These are phyloP conservation scores for Lagenaria siceraria DNA, from an alignment of 306 rosid species.

Conservation along the genomic window DNA sequence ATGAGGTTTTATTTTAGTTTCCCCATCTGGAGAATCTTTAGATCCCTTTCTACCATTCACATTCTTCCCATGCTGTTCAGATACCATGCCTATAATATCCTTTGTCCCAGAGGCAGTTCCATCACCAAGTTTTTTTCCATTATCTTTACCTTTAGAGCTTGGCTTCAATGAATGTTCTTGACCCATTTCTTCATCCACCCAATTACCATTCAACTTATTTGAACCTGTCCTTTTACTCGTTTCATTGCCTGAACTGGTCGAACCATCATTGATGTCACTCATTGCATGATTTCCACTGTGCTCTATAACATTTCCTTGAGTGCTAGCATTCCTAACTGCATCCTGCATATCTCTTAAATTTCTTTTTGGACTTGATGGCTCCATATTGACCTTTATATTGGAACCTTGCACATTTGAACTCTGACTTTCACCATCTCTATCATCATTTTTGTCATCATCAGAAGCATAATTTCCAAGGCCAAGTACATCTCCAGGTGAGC, in stretches of 20 bases:
- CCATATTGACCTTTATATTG: constrained; percentile 17
- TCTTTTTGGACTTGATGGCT: constrained; percentile 23
- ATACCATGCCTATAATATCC: constrained; percentile 21
- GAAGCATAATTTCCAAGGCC: constrained; percentile 96
- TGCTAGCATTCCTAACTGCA: constrained; percentile 27
- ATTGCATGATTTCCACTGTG: constrained; percentile 17
- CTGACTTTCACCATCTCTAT: constrained; percentile 47
- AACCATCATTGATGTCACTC: constrained; percentile 20
- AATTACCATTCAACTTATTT: constrained; percentile 22
- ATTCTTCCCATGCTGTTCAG: constrained; percentile 30
- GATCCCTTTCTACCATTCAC: constrained; percentile 16
- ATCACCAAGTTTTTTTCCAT: constrained; percentile 17
- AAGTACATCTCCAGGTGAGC: constrained; percentile 72
- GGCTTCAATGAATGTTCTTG: constrained; percentile 26
- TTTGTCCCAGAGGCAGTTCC: constrained; percentile 33
- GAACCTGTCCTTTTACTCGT: not conserved
- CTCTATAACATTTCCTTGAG: constrained; percentile 22
- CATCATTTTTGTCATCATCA: constrained; percentile 39
- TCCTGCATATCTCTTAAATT: constrained; percentile 16
- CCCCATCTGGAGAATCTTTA: constrained; percentile 26
- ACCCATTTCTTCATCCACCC: constrained; percentile 23
- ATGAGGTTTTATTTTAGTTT: constrained; percentile 33
- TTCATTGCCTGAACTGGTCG: constrained; percentile 19
- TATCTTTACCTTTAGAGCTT: constrained; percentile 25
- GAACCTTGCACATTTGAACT: constrained; percentile 36